Base-by-base conservation (phyloP, 257 asterid species). In the Nemophila menziesii region DNA sequence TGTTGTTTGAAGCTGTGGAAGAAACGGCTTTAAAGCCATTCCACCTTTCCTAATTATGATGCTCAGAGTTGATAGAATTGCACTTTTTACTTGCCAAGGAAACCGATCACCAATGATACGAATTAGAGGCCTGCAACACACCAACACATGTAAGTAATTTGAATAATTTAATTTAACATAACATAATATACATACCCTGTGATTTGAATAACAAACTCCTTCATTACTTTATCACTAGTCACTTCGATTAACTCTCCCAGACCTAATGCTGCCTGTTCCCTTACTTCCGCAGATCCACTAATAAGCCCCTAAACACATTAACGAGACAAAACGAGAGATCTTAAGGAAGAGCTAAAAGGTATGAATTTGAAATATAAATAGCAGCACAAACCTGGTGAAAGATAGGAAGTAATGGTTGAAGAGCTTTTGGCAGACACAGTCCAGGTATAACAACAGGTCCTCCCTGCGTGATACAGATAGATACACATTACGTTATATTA, bases 51-150 rank as follows among this genome's bases (percentile, higher is more conserved):
- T 90, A 64, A 90, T 85, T 41, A 85, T 78, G 85, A 85, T 74
- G 75, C 58, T 78, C 73, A 90, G 70, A 45, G 98, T 90, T 4
- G 98, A 78, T 22, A 90, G 79, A 62, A 90, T 84, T 50, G 98
- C 98, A 70, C 93, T 85, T 66, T 90, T 90, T 48, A 90, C 96
- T 85, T 90, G 96, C 98, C 98, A 90, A 37, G 98, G 94, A 60
- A 84, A 90, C n/a, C 96, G 79, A 67, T 90, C 98, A 23, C 98
- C 98, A 51, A 90, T 79, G 53, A 90, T 85, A 57, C 98, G 96
- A 63, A 90, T 90, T 62, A 90, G 67, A n/a, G 98, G 98, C 63
- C 98, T 90, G 63, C 50, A 73, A 29, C 7, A 29, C 9, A 7
- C 36, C 12, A 29, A 29, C 9, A 29, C 12, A 17, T 17, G 12